These are phyloP conservation scores for Alternaria brassicae DNA, from an alignment of 2,329 filamentous ascomycete genomes.

Conservation along the genomic window DNA sequence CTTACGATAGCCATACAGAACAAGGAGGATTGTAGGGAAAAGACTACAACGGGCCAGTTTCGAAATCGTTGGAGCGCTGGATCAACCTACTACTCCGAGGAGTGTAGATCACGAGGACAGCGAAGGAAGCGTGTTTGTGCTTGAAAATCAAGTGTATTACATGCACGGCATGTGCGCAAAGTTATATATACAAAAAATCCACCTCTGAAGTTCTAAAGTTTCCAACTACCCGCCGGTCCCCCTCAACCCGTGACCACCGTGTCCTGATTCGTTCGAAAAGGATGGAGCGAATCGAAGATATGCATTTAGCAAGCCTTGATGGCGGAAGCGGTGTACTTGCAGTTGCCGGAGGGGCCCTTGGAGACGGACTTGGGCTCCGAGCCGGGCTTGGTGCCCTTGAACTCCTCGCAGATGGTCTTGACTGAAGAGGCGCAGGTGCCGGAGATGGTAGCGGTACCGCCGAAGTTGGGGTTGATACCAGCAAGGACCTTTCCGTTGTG, in stretches of 20 bases:
- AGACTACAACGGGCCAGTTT: neutral
- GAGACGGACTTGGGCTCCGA: conserved; percentile 39
- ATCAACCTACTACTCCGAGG: conserved; percentile 4
- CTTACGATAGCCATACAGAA: conserved; percentile 13
- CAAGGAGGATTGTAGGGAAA: conserved; percentile 9
- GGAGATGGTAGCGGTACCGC: conserved; percentile 57
- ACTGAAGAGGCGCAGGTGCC: conserved; percentile 37
- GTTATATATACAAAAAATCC: conserved; percentile 32
- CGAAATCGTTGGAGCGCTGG: conserved; percentile 12
- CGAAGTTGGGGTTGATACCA: conserved; percentile 62
- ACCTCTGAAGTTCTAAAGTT: conserved; percentile 13
- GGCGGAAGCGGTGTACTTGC: conserved; percentile 44
- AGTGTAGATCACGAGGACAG: neutral
- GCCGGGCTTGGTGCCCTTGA: conserved; percentile 41
- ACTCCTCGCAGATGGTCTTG: conserved; percentile 48
- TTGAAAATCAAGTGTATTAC: conserved; percentile 13
- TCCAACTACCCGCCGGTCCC: neutral
- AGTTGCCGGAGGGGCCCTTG: conserved; percentile 39
- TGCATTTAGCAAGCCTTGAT: conserved; percentile 40
- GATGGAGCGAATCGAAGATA: neutral
- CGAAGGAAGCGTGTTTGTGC: neutral
- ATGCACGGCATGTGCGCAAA: conserved; percentile 21
- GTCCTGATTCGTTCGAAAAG: neutral
- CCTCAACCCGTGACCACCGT: neutral
- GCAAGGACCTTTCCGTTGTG: conserved; percentile 54